A percentile compares a stretch with the other conserved stretches of the same genome.
Conservation (phyloP, 129 eudicot species). For the Cynara cardunculus region DNA sequence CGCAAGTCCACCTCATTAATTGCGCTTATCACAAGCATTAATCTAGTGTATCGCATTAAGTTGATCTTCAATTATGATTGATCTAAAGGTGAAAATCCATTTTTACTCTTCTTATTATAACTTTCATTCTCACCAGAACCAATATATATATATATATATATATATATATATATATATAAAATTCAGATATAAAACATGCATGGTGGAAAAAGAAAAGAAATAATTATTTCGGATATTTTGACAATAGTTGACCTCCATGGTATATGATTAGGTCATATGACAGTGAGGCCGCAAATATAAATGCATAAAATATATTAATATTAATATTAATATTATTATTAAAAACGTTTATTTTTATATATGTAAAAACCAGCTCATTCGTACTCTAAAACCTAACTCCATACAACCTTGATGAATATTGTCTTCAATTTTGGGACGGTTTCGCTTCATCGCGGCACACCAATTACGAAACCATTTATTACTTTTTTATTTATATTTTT, state of each 20-base stretch:
- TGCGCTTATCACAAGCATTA: no score
- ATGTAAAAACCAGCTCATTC: slow-evolving; percentile 21
- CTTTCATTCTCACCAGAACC: no score
- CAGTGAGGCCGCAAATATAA: slow-evolving; percentile 5
- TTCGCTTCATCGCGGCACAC: slow-evolving; percentile 14
- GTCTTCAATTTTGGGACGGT: slow-evolving; percentile 11
- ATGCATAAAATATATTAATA: background rate
- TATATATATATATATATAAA: no score
- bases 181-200: background rate
- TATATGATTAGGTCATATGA: slow-evolving; percentile 21
- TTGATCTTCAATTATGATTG: no score
- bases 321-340: background rate
- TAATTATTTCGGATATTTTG: background rate
- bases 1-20: no score
- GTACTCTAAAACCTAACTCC: slow-evolving; percentile 14
- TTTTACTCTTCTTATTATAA: no score
- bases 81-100: no score
- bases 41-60: no score
- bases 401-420: slow-evolving; percentile 6
- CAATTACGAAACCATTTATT: background rate
- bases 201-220: background rate
- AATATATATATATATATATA: no score
- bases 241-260: slow-evolving; percentile 17
- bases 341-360: background rate
- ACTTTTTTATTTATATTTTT: background rate